Evolutionary conservation across 2,329 filamentous ascomycete species (phyloP), one percentile per base, ranked within the genome.

Genomic region (Aspergillus sp.): DNA sequence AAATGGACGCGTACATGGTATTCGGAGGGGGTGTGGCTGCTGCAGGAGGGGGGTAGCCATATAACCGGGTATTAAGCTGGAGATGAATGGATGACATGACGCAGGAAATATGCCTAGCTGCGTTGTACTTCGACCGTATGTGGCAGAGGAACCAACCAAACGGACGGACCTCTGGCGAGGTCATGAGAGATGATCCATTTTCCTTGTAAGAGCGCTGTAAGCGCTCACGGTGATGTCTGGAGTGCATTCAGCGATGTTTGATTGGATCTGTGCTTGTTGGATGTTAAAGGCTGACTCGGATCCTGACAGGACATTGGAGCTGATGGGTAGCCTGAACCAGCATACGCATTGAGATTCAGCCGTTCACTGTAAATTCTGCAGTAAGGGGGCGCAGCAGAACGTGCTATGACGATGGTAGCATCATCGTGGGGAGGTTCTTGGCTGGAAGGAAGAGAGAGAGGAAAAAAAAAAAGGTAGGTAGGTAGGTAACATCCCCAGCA

Each of bases 251-350:
- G n/a, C 20, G 7, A 20, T 24, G 17, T 14, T 13, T 24, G 22
- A 14, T 20, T 43, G n/a, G 40, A 14, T 14, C 40, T n/a, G 16
- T 24, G 6, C 20, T 20, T 19, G 16, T 42, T n/a, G 40, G 22
- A 40, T 40, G 42, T 45, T 32, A 43, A 11, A 45, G n/a, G 33
- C 10, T 35, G 19, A 41, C 33, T 24, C 40, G n/a, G 47, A 41
- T 49, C 43, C 36, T 41, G 47, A 40, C 26, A 50, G 44, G 41
- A 43, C 8, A 42, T 11, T 38, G 35, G 35, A 17, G 35, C 35
- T 38, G 35, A 38, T 3, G 35, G 35, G 35, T n/a, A 38, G 35
- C 16, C 14, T 38, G 35, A 17, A 38, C 14, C 11, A 13, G 3
- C 22, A n/a, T 20, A 22, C 43, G 32, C 11, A 24, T 44, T 44